Evolutionary conservation across 176 grass and related monocot genomes (phyloP).

Genomic region (Carex scoparia): DNA sequence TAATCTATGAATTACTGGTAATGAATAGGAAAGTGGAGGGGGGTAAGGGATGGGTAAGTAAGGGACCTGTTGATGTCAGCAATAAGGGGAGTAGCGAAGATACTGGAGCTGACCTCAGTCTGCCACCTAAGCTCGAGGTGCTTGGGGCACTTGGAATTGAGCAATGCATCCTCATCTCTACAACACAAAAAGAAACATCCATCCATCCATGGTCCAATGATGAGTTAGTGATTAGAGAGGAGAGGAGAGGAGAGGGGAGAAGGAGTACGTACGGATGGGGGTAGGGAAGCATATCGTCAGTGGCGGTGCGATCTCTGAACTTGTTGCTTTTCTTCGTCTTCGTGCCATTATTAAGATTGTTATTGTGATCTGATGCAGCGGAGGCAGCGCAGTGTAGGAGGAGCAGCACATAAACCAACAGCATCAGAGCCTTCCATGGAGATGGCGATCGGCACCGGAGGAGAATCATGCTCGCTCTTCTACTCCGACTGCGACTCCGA

Average conservation of each 20-base stretch:
- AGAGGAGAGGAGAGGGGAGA: not conserved
- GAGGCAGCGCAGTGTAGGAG: slow-evolving; percentile 20
- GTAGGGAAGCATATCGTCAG: slow-evolving; percentile 69
- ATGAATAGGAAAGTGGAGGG: too few relatives aligned
- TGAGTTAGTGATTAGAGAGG: not conserved
- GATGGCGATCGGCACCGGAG: not conserved
- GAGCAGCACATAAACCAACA: not conserved
- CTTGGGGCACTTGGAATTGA: slow-evolving; percentile 71
- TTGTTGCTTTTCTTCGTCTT: slow-evolving; percentile 51
- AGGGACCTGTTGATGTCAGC: slow-evolving; percentile 75
- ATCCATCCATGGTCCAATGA: too few relatives aligned
- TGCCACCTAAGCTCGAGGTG: slow-evolving; percentile 94
- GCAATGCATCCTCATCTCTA: slow-evolving; percentile 87
- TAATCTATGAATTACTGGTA: too few relatives aligned
- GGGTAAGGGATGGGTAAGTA: too few relatives aligned
- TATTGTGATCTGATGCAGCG: not conserved
- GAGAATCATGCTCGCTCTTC: not conserved
- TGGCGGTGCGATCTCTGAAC: slow-evolving; percentile 93
- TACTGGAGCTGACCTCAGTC: slow-evolving; percentile 96
- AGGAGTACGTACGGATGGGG: slow-evolving; percentile 52
- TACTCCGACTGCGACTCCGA: not conserved
- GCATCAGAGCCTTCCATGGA: not conserved
- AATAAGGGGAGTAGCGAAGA: slow-evolving; percentile 86
- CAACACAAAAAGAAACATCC: too few relatives aligned
- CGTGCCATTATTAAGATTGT: too few relatives aligned